A percentile compares a stretch with the other conserved stretches of the same genome.
These are phyloP conservation scores for Agaricus subrufescens DNA, from an alignment of 768 basidiomycete genomes.

Conservation along the genomic window DNA sequence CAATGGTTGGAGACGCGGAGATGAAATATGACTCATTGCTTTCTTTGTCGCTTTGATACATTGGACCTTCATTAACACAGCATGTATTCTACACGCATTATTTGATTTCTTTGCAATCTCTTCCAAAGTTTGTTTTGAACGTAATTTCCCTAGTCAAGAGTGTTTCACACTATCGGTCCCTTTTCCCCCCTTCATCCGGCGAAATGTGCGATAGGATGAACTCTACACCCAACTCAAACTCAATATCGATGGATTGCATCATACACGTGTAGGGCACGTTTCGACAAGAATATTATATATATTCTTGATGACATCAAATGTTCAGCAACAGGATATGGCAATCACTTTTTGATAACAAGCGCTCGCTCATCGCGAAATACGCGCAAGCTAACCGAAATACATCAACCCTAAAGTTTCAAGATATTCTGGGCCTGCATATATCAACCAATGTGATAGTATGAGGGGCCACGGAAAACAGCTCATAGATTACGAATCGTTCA, in stretches of 20 bases:
- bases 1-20: neutral
- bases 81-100: slow-evolving; percentile 12
- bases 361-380: slow-evolving; percentile 3
- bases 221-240: neutral
- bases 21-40: slow-evolving; percentile 1
- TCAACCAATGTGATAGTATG: too few relatives aligned
- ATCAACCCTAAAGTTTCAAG: neutral
- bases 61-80: slow-evolving; percentile 9
- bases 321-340: neutral
- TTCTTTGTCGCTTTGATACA: neutral
- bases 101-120: slow-evolving; percentile 4
- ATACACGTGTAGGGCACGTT: slow-evolving; percentile 25
- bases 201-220: neutral
- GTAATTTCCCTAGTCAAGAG: neutral
- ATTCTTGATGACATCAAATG: slow-evolving; percentile 2
- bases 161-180: neutral
- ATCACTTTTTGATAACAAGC: neutral
- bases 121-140: neutral
- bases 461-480: neutral
- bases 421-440: too few relatives aligned
- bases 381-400: neutral
- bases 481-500: slow-evolving; percentile 4
- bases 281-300: neutral
- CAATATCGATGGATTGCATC: slow-evolving; percentile 19
- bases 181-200: neutral